A percentile compares a stretch with the other conserved stretches of the same genome.
Evolutionary conservation across 2,329 filamentous ascomycete genomes (phyloP).

Genomic region (Cercospora brassicicola): DNA sequence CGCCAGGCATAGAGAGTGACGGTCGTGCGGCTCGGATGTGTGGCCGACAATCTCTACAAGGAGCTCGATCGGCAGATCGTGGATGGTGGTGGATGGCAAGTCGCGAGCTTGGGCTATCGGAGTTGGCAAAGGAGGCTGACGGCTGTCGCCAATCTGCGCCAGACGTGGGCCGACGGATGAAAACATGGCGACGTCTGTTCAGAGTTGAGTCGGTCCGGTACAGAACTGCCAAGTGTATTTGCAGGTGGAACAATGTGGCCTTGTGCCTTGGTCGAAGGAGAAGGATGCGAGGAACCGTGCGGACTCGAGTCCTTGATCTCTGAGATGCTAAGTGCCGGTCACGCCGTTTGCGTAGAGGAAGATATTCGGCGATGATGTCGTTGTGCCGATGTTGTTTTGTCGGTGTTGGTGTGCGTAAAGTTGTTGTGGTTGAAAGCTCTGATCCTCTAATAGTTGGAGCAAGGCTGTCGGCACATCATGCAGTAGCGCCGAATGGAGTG

Average conservation of each 20-base stretch:
- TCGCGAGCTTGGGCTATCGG: background rate
- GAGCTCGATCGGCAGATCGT: slow-evolving; percentile 6
- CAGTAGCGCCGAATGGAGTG: background rate
- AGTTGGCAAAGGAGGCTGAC: background rate
- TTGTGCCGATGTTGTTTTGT: background rate
- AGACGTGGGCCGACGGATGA: background rate
- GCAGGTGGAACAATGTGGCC: background rate
- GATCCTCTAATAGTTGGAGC: background rate
- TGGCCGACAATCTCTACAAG: background rate
- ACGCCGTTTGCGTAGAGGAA: background rate
- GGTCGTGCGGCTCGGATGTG: background rate
- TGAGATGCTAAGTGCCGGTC: background rate
- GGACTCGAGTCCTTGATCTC: background rate
- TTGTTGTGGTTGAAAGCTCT: background rate
- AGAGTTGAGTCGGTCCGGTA: background rate
- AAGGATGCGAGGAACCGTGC: background rate
- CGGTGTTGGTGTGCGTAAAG: background rate
- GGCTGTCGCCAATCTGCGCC: background rate
- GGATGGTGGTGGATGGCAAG: background rate
- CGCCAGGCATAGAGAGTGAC: background rate
- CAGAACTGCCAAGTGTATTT: background rate
- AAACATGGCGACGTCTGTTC: background rate
- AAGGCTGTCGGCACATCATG: background rate
- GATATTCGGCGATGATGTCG: background rate
- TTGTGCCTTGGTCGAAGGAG: background rate